Conservation (phyloP, 2,329 filamentous ascomycete genomes). For the Talaromyces albobiverticillius region DNA sequence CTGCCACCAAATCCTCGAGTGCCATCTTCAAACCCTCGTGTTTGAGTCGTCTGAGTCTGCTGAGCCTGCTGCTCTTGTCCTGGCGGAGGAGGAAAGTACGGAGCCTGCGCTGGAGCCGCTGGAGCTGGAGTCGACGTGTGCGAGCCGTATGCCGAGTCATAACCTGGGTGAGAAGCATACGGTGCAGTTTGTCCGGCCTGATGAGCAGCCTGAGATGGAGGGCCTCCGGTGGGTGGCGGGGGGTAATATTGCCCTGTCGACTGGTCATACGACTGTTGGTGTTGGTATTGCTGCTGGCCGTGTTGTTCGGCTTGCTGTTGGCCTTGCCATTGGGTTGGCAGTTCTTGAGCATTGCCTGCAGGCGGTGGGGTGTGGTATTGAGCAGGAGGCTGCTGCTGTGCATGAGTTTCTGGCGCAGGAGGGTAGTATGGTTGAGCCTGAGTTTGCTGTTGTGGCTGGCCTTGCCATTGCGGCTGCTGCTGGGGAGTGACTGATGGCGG, state of each 20-base stretch:
- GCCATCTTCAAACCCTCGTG: slow-evolving; percentile 31
- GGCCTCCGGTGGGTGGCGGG: slow-evolving; percentile 37
- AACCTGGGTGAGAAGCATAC: not conserved
- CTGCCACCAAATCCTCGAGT: slow-evolving; percentile 27
- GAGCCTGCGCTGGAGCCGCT: slow-evolving; percentile 26
- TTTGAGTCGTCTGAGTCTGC: slow-evolving; percentile 33
- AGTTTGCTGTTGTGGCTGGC: slow-evolving; percentile 4
- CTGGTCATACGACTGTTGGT: slow-evolving; percentile 4
- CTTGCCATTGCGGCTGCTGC: slow-evolving; percentile 12
- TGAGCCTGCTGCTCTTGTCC: slow-evolving; percentile 28
- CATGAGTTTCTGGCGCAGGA: slow-evolving; percentile 9
- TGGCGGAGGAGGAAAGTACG: slow-evolving; percentile 44
- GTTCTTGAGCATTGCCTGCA: not conserved
- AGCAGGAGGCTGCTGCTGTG: slow-evolving; percentile 7
- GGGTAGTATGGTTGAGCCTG: slow-evolving; percentile 11
- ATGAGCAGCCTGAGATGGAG: slow-evolving; percentile 18
- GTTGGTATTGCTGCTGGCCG: not conserved
- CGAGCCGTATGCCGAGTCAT: slow-evolving; percentile 7
- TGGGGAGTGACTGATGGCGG: not conserved
- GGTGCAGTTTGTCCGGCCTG: slow-evolving; percentile 1
- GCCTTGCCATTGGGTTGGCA: not conserved
- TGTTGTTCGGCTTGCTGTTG: not conserved
- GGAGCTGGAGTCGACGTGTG: slow-evolving; percentile 2
- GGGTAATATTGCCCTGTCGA: slow-evolving; percentile 33
- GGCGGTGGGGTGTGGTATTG: not conserved